phyloP scores from a whole-genome alignment of 2,329 filamentous ascomycete genomes.

The Chalaropsis thielavioides region DNA sequence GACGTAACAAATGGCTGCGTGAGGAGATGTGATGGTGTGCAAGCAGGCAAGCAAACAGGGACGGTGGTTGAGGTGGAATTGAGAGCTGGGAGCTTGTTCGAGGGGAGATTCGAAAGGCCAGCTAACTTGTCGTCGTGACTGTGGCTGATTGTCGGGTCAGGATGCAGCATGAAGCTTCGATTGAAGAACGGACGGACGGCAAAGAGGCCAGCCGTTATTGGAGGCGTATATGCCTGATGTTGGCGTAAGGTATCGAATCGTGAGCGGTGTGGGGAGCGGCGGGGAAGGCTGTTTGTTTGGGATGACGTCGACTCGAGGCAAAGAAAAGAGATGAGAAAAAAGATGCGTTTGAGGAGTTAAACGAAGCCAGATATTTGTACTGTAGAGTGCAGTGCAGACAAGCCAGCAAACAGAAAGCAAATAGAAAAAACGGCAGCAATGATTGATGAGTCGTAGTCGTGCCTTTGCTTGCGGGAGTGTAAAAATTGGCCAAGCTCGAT shows the following conservation, averaged over 20 bases:
- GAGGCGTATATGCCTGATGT: not conserved
- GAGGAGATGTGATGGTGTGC: not conserved
- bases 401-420: not conserved
- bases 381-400: not conserved
- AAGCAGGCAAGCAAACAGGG: not conserved
- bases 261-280: not conserved
- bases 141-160: not conserved
- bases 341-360: not conserved
- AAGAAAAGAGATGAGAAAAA: not conserved
- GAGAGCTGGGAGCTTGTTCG: not conserved
- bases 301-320: conserved; percentile 10
- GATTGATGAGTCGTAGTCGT: not conserved
- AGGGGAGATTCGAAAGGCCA: not conserved
- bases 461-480: not conserved
- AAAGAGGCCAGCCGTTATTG: not conserved
- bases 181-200: not conserved
- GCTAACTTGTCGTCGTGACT: conserved; percentile 9
- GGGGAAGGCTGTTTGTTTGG: not conserved
- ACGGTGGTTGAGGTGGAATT: not conserved
- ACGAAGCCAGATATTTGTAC: not conserved
- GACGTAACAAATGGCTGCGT: not conserved
- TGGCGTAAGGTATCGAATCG: not conserved
- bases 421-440: not conserved
- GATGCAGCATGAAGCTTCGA: not conserved
- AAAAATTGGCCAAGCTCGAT: conserved; percentile 7